A percentile compares a stretch with the other conserved stretches of the same genome.
Conservation (phyloP, 2,329 filamentous ascomycete genomes). For the Penicillium sp. region DNA sequence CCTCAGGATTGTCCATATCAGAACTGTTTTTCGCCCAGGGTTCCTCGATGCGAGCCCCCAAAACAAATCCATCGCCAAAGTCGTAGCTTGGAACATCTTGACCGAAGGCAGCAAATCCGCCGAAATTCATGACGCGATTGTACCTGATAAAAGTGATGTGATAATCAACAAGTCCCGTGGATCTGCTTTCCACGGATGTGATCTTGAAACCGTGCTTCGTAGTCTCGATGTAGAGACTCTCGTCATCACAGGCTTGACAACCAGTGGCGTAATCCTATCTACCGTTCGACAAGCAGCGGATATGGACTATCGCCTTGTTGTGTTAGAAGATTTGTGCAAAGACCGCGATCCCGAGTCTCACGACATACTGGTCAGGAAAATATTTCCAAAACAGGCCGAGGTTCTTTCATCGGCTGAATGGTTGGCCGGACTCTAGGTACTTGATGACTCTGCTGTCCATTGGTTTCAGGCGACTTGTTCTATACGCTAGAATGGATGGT, state of each 20-base stretch:
- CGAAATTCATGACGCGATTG: constrained; percentile 20
- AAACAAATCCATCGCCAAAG: constrained; percentile 21
- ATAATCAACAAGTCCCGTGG: constrained; percentile 33
- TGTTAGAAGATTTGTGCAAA: constrained; percentile 34
- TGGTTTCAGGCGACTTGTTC: too few relatives aligned
- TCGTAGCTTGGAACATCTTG: constrained; percentile 16
- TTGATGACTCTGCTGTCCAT: background rate
- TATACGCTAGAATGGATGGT: too few relatives aligned
- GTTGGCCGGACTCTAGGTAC: constrained; percentile 15
- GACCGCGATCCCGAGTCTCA: constrained; percentile 33
- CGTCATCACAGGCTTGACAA: constrained; percentile 33
- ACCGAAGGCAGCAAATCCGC: constrained; percentile 24
- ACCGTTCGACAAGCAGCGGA: constrained; percentile 35
- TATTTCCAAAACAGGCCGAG: constrained; percentile 28
- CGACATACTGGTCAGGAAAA: constrained; percentile 28
- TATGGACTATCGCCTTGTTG: constrained; percentile 32
- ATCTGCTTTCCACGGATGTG: constrained; percentile 33
- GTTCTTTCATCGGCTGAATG: constrained; percentile 28
- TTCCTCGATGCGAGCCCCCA: constrained; percentile 28
- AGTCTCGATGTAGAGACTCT: constrained; percentile 24
- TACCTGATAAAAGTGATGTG: constrained; percentile 23
- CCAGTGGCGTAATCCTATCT: constrained; percentile 35
- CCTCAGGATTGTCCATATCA: constrained; percentile 32
- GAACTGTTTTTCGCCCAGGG: constrained; percentile 27
- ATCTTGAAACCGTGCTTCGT: constrained; percentile 33